Evolutionary conservation across 1,284 basidiomycete species (phyloP), one percentile per base, ranked within the genome.

Genomic region (Inonotus obliquus): DNA sequence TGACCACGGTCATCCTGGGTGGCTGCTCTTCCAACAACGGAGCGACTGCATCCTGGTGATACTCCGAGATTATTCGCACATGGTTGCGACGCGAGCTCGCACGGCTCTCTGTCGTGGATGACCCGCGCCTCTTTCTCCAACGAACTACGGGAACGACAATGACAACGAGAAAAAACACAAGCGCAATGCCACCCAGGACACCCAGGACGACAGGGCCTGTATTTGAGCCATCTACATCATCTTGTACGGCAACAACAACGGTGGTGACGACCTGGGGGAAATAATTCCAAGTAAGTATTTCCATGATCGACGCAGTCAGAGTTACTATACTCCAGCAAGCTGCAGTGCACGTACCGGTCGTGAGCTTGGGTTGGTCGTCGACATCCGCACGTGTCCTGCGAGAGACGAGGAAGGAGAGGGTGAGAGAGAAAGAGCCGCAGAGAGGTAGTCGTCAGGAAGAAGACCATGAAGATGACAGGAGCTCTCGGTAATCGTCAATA

Each of bases 131-230:
- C 35, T 57, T 52, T n/a, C 61, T 47, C 61, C 61, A 54, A 7
- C 61, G 55, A 23, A 62, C 41, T 21, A 62, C 13, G 14, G 61
- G 61, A 2, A 62, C 61, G 56, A 59, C n/a, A 25, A 62, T 38
- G 21, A 59, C 41, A 21, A 62, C 61, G 51, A 62, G 37, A 35
- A 62, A 23, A 23, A 59, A 54, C 14, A 59, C 61, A 10, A 62
- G 51, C 6, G 55, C 61, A 10, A 62, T 25, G 6, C 56, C 57
- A 7, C 61, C 61, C 25, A 62, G 27, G 25, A 62, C 51, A n/a
- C 55, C 57, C 19, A 62, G 52, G 7, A 59, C 61, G 48, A 62
- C 61, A 37, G 54, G 56, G 38, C 61, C 61, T 23, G 52, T 58
- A 17, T 29, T 27, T 4, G 27, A 7, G 4, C 51, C 51, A n/a